phyloP scores from a whole-genome alignment of 129 eudicot species.

The Artemisia annua region DNA sequence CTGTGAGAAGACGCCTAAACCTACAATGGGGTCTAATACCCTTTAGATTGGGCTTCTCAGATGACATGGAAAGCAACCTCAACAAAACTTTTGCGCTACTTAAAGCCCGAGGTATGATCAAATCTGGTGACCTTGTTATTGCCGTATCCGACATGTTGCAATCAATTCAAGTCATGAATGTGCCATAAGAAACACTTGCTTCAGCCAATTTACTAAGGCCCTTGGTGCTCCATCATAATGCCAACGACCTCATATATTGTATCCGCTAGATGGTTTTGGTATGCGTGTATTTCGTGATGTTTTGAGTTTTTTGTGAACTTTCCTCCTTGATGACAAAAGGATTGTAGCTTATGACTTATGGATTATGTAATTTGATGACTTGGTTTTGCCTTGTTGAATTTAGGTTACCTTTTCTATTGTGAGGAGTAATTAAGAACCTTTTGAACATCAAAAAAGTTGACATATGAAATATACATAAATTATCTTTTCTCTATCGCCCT shows the following conservation, averaged over 20 bases:
- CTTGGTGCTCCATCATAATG: slow-evolving; percentile 14
- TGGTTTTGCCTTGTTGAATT: too few relatives aligned
- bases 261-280: slow-evolving; percentile 4
- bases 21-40: slow-evolving; percentile 96
- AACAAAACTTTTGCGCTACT: slow-evolving; percentile 82
- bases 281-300: background rate
- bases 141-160: slow-evolving; percentile 94
- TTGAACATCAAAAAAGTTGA: too few relatives aligned
- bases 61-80: slow-evolving; percentile 88
- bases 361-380: too few relatives aligned
- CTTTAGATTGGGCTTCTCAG: slow-evolving; percentile 76
- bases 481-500: too few relatives aligned
- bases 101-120: slow-evolving; percentile 93
- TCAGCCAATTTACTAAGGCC: slow-evolving; percentile 6
- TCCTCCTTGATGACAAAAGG: background rate
- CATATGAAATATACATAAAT: too few relatives aligned
- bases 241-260: slow-evolving; percentile 3
- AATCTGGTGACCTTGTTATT: slow-evolving; percentile 85
- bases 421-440: too few relatives aligned
- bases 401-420: too few relatives aligned
- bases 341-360: slow-evolving; percentile 9
- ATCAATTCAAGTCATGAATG: slow-evolving; percentile 87
- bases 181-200: slow-evolving; percentile 45
- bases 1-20: slow-evolving; percentile 76
- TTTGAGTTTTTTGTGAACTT: background rate